These are phyloP conservation scores for Boletus rubroflammeus DNA, from an alignment of 768 basidiomycete genomes.

Conservation along the genomic window DNA sequence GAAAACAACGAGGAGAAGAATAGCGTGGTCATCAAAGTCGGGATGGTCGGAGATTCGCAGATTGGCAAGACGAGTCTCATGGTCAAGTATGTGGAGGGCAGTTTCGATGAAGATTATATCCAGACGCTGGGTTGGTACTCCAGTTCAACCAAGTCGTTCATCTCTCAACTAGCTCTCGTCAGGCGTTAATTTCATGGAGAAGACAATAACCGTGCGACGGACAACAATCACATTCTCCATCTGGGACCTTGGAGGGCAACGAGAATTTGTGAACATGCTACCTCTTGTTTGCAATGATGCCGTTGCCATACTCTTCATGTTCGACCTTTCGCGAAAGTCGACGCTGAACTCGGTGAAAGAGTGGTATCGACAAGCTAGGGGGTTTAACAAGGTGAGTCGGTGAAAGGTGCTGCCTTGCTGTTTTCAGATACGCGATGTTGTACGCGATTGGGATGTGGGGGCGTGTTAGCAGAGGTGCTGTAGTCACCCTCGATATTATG, in stretches of 20 bases:
- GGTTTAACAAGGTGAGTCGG: conserved; percentile 89
- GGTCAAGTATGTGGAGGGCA: conserved; percentile 99
- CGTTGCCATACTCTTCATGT: conserved; percentile 99
- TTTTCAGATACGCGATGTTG: background rate
- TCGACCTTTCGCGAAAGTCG: conserved; percentile 95
- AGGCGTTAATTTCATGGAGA: conserved; percentile 99
- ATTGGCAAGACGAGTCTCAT: conserved; percentile 99
- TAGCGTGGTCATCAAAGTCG: conserved; percentile 96
- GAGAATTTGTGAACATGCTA: conserved; percentile 99
- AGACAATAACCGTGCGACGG: conserved; percentile 96
- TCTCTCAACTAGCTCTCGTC: conserved; percentile 8
- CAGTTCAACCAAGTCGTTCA: background rate
- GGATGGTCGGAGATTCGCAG: conserved; percentile 99
- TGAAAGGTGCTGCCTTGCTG: background rate
- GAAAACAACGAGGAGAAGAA: conserved; percentile 76
- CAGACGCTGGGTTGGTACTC: conserved; percentile 85
- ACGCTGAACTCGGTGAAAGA: conserved; percentile 99
- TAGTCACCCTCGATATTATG: background rate
- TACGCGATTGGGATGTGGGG: background rate
- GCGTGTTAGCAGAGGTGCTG: background rate
- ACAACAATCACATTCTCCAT: conserved; percentile 99
- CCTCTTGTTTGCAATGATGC: conserved; percentile 98
- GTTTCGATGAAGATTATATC: conserved; percentile 99
- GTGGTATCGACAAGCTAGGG: conserved; percentile 98
- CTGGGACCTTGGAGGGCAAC: conserved; percentile 96